Conservation (phyloP, 2,329 filamentous ascomycete species). For the Calcarisporium arbuscula region DNA sequence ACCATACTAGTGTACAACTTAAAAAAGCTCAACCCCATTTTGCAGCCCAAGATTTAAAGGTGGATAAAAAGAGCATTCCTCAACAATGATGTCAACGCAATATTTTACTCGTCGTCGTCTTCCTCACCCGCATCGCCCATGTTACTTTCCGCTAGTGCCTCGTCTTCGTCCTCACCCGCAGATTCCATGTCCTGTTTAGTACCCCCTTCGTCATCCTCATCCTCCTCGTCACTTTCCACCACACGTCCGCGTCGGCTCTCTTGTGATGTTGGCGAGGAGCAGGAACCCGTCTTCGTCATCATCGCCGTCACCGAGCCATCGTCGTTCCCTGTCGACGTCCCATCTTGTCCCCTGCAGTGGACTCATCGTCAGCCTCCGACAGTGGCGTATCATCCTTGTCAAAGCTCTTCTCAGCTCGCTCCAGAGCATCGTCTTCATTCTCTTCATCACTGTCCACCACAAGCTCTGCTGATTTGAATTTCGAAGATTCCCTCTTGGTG, state of each 20-base stretch:
- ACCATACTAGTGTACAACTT: no score
- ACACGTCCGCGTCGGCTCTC: slow-evolving; percentile 45
- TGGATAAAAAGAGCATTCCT: no score
- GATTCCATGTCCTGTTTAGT: slow-evolving; percentile 7
- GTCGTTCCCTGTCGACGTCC: slow-evolving; percentile 42
- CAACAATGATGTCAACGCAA: slow-evolving; percentile 2
- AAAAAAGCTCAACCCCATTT: no score
- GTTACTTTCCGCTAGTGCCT: no score
- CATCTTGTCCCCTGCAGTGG: slow-evolving; percentile 39
- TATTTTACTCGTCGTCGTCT: slow-evolving; percentile 12
- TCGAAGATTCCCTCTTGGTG: slow-evolving; percentile 44
- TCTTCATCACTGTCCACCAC: slow-evolving; percentile 71
- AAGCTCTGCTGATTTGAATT: slow-evolving; percentile 82
- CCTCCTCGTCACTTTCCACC: slow-evolving; percentile 50
- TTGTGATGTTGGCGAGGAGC: slow-evolving; percentile 36
- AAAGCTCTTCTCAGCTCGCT: slow-evolving; percentile 38
- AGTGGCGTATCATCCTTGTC: slow-evolving; percentile 28
- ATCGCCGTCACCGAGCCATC: slow-evolving; percentile 41
- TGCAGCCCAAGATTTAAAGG: no score
- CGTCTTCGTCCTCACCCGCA: slow-evolving; percentile 43
- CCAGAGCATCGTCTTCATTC: slow-evolving; percentile 34
- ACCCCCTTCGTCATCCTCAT: slow-evolving; percentile 30
- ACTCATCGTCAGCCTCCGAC: slow-evolving; percentile 32
- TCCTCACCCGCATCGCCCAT: slow-evolving; percentile 9
- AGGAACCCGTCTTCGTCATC: slow-evolving; percentile 40